phyloP scores from a whole-genome alignment of 2,329 filamentous ascomycete species.

The Beauveria brongniartii region DNA sequence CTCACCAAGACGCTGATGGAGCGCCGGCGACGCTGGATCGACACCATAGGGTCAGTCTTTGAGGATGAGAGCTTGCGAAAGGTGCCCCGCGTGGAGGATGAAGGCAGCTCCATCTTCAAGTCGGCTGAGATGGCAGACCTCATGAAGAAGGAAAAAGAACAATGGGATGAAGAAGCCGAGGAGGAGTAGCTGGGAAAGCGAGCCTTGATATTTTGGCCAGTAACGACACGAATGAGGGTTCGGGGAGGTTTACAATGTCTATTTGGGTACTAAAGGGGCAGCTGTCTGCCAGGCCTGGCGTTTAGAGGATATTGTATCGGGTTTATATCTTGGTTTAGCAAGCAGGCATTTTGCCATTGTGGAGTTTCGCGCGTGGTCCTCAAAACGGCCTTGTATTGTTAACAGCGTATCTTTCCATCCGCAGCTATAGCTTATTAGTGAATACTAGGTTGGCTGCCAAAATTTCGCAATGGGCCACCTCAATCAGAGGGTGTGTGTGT shows the following conservation, averaged over 20 bases:
- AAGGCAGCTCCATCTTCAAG: slow-evolving; percentile 64
- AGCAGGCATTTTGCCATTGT: not conserved
- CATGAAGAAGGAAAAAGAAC: slow-evolving; percentile 68
- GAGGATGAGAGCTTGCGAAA: slow-evolving; percentile 68
- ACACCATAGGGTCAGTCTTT: slow-evolving; percentile 85
- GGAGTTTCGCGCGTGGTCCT: not conserved
- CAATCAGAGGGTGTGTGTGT: not conserved
- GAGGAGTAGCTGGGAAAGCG: slow-evolving; percentile 38
- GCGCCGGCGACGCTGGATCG: slow-evolving; percentile 78
- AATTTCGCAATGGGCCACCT: not conserved
- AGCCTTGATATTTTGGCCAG: not conserved
- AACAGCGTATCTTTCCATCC: not conserved
- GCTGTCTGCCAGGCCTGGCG: not conserved
- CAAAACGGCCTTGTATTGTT: not conserved
- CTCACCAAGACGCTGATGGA: slow-evolving; percentile 90
- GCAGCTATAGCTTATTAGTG: not conserved
- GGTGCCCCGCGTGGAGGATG: slow-evolving; percentile 60
- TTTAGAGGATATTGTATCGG: not conserved
- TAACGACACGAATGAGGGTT: not conserved
- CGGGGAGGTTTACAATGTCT: not conserved
- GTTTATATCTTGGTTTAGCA: not conserved
- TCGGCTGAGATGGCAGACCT: slow-evolving; percentile 62
- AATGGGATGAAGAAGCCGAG: slow-evolving; percentile 74
- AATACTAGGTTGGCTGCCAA: not conserved
- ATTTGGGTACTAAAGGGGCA: not conserved